phyloP scores from a whole-genome alignment of 371 early-diverging fungal species.

The Mortierella sp. region DNA sequence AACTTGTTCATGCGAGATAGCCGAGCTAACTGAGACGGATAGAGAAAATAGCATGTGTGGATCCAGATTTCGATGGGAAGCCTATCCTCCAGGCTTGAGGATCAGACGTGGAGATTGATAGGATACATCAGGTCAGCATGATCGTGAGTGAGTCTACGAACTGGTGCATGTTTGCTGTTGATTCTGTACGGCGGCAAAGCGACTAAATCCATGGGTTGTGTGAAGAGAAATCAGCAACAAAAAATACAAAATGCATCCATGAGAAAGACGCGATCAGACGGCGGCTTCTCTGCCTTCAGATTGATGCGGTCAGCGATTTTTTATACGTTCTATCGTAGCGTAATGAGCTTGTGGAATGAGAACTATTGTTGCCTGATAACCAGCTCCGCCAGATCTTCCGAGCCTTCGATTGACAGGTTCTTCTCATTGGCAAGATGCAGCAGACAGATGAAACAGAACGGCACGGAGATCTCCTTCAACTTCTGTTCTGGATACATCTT shows the following conservation, averaged over 20 bases:
- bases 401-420: constrained; percentile 63
- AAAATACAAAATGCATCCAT: too few relatives aligned
- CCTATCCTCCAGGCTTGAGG: background rate
- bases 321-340: background rate
- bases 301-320: background rate
- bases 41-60: background rate
- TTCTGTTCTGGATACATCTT: constrained; percentile 80
- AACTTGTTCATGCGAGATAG: too few relatives aligned
- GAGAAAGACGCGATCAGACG: too few relatives aligned
- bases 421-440: constrained; percentile 97
- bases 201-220: too few relatives aligned
- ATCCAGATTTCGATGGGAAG: background rate
- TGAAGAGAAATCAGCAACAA: too few relatives aligned
- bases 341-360: background rate
- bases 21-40: background rate
- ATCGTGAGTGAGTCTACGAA: background rate
- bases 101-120: background rate
- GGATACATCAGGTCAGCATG: too few relatives aligned
- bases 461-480: constrained; percentile 90
- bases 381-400: constrained; percentile 38
- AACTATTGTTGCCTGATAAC: constrained; percentile 21
- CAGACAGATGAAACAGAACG: constrained; percentile 96
- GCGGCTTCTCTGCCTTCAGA: too few relatives aligned
- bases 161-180: background rate
- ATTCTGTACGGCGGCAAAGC: too few relatives aligned